Conservation (phyloP, 352 stramenopile genomes). For the Phytophthora pisi region DNA sequence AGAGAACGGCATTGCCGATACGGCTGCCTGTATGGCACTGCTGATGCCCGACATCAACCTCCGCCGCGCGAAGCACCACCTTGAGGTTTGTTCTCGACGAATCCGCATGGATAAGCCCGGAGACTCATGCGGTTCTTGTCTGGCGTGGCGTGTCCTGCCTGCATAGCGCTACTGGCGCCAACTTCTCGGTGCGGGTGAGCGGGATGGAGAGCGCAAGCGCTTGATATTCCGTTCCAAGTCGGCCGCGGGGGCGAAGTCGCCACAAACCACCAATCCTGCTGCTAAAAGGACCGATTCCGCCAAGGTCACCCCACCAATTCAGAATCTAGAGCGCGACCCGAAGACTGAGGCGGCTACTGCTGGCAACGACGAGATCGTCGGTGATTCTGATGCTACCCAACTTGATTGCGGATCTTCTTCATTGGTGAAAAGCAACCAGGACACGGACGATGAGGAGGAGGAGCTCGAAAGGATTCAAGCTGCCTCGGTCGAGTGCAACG, state of each 20-base stretch:
- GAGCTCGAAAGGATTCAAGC: slow-evolving; percentile 20
- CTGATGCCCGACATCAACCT: slow-evolving; percentile 78
- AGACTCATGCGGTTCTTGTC: slow-evolving; percentile 1
- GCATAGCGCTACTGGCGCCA: slow-evolving; percentile 47
- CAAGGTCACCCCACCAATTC: slow-evolving; percentile 17
- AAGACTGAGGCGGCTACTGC: slow-evolving; percentile 15
- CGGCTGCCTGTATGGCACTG: slow-evolving; percentile 45
- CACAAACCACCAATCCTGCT: slow-evolving; percentile 4
- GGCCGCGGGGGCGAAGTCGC: slow-evolving; percentile 21
- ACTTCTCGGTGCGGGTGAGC: slow-evolving; percentile 37
- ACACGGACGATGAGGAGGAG: slow-evolving; percentile 15
- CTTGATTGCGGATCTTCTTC: slow-evolving; percentile 24
- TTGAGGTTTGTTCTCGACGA: slow-evolving; percentile 46
- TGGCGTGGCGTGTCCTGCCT: slow-evolving; percentile 3
- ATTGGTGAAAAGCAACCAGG: slow-evolving; percentile 24
- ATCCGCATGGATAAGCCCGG: not conserved
- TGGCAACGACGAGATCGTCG: slow-evolving; percentile 1
- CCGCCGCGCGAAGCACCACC: slow-evolving; percentile 55
- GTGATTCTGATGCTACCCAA: not conserved
- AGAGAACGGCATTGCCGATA: slow-evolving; percentile 21
- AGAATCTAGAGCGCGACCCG: slow-evolving; percentile 29
- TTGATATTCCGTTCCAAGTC: slow-evolving; percentile 37
- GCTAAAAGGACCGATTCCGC: slow-evolving; percentile 13
- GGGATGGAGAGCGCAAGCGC: slow-evolving; percentile 8
- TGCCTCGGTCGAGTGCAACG: not conserved